Evolutionary conservation across 257 asterid genomes (phyloP), one percentile per base, ranked within the genome.

Genomic region (Penstemon newberryi): DNA sequence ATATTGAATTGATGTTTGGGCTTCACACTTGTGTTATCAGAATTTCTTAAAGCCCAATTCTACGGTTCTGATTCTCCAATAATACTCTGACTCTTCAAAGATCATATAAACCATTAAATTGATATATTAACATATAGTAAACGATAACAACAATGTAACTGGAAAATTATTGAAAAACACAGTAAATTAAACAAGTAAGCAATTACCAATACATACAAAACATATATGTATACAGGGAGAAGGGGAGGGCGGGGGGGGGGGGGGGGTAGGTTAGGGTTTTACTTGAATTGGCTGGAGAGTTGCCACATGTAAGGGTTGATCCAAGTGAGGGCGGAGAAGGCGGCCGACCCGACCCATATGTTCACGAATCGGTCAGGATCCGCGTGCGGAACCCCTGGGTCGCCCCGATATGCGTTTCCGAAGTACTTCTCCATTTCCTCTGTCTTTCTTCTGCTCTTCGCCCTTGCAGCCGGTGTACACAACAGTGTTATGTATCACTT

Each of bases 321-420:
- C 82, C 85, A 90, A 78, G 96, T 73, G 75, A 88, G 72, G 42
- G 82, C 96, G 51, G 96, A 83, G 96, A 90, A 93, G 70, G 81
- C 76, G 9, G 78, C 79, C 19, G 96, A 75, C 19, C 96, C 97
- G 5, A 87, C 37, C 99, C 97, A 90, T 25, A 85, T 88, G 76
- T 84, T 87, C 33, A 63, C 58, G 78, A 90, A 93, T 0, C 82
- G 65, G 0, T 80, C 88, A 69, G 92, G 85, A 75, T 74, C 92
- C 38, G 89, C 65, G 70, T 93, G 98, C 5, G 98, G 97, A 0
- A 93, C 89, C 10, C 98, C 97, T 51, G 92, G 96, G 89, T 90
- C 97, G 18, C 99, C 99, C 78, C 96, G 80, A 66, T 93, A 93
- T 1, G 98, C 89, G 69, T 87, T 90, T 42, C 96, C 98, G 7